Conservation (phyloP, 2,329 filamentous ascomycete genomes). For the Chaetomium strumarium region DNA sequence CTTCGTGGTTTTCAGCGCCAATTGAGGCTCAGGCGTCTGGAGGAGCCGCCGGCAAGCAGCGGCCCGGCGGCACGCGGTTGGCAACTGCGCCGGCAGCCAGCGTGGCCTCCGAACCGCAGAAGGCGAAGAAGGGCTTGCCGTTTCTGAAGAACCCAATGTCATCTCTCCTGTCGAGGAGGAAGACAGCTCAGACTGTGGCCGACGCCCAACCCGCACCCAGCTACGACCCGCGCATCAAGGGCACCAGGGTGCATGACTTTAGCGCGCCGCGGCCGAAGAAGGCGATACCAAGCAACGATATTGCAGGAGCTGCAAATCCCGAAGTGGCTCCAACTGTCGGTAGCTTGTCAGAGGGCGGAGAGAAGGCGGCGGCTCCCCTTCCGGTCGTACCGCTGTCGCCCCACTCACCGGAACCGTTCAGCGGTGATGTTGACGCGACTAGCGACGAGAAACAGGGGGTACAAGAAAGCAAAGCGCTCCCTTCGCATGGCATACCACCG, state of each 20-base stretch:
- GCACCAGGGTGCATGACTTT: conserved; percentile 60
- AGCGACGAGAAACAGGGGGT: background rate
- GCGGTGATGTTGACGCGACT: background rate
- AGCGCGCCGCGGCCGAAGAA: conserved; percentile 46
- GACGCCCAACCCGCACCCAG: conserved; percentile 38
- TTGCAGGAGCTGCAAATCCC: background rate
- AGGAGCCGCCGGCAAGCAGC: conserved; percentile 35
- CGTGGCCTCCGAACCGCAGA: conserved; percentile 35
- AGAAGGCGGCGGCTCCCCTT: background rate
- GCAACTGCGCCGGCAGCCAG: conserved; percentile 34
- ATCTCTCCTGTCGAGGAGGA: conserved; percentile 51
- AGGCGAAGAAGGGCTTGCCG: conserved; percentile 48
- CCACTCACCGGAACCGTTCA: background rate
- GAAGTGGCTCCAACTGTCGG: background rate
- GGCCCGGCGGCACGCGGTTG: conserved; percentile 35
- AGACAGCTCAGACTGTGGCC: conserved; percentile 44
- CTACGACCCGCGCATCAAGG: conserved; percentile 60
- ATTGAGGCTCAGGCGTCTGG: conserved; percentile 40
- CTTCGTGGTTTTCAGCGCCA: conserved; percentile 44
- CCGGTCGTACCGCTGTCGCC: too few relatives aligned
- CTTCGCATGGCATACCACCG: background rate
- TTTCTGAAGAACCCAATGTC: conserved; percentile 57
- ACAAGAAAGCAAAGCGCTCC: background rate
- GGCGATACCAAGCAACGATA: conserved; percentile 6
- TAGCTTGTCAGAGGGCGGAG: background rate